phyloP scores from a whole-genome alignment of 352 stramenopile species.

The Albugo laibachii region DNA sequence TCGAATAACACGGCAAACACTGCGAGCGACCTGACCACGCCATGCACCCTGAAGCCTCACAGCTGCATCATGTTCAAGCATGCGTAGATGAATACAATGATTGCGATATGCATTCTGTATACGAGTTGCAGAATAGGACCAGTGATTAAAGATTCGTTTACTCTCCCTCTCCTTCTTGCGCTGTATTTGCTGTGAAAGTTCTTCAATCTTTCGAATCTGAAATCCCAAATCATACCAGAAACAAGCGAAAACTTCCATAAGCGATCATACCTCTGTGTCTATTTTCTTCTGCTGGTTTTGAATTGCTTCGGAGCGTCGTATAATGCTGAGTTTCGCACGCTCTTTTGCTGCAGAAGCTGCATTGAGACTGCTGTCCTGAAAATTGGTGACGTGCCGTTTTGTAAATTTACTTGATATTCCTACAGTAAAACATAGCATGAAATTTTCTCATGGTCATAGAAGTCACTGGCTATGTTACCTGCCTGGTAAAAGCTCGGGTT shows the following conservation, averaged over 20 bases:
- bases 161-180: slow-evolving; percentile 44
- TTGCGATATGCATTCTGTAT: slow-evolving; percentile 27
- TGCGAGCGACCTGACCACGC: slow-evolving; percentile 13
- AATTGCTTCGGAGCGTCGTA: slow-evolving; percentile 42
- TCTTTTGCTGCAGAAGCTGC: slow-evolving; percentile 44
- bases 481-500: too few relatives aligned
- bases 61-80: slow-evolving; percentile 11
- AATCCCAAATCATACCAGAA: background rate
- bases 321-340: slow-evolving; percentile 35
- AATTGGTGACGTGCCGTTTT: slow-evolving; percentile 41
- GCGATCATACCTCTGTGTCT: slow-evolving; percentile 25
- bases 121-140: slow-evolving; percentile 22
- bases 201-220: slow-evolving; percentile 61
- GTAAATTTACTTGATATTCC: slow-evolving; percentile 73
- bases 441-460: too few relatives aligned
- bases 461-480: too few relatives aligned
- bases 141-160: slow-evolving; percentile 28
- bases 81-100: slow-evolving; percentile 6
- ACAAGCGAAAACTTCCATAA: background rate
- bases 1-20: slow-evolving; percentile 4
- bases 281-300: slow-evolving; percentile 69
- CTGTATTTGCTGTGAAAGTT: slow-evolving; percentile 41
- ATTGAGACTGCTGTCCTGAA: slow-evolving; percentile 50
- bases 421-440: slow-evolving; percentile 6
- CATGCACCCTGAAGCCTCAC: slow-evolving; percentile 24